Conservation (phyloP, 371 early-diverging fungal genomes). For the Rhizopus arrhizus region DNA sequence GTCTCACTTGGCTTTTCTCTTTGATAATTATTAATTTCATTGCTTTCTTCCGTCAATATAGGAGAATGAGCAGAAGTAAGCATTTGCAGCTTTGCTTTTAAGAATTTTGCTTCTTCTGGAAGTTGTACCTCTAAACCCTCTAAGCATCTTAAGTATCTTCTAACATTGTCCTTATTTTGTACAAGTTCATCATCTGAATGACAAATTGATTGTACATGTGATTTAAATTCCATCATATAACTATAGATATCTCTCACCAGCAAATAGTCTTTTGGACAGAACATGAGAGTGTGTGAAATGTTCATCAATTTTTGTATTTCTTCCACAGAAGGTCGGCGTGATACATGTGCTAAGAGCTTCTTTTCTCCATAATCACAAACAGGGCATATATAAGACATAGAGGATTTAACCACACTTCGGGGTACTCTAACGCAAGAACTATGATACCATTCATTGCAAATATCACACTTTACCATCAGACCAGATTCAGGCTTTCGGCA, state of each 20-base stretch:
- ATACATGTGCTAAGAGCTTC: conserved; percentile 10
- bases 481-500: conserved; percentile 65
- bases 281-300: conserved; percentile 50
- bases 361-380: conserved; percentile 46
- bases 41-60: neutral
- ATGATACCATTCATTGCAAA: conserved; percentile 85
- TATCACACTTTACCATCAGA: conserved; percentile 79
- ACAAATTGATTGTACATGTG: conserved; percentile 46
- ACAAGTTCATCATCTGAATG: conserved; percentile 34
- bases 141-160: conserved; percentile 54
- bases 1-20: conserved; percentile 1
- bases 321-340: conserved; percentile 48
- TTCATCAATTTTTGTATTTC: conserved; percentile 46
- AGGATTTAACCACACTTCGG: conserved; percentile 58
- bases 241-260: conserved; percentile 54
- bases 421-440: conserved; percentile 66
- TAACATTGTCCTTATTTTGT: conserved; percentile 40
- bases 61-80: conserved; percentile 23
- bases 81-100: conserved; percentile 49
- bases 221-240: conserved; percentile 33
- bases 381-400: conserved; percentile 67
- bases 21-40: neutral
- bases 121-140: conserved; percentile 62
- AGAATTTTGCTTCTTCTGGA: conserved; percentile 44
- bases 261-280: conserved; percentile 60